phyloP scores from a whole-genome alignment of 345 rosid genomes.

The Citropsis articulata region DNA sequence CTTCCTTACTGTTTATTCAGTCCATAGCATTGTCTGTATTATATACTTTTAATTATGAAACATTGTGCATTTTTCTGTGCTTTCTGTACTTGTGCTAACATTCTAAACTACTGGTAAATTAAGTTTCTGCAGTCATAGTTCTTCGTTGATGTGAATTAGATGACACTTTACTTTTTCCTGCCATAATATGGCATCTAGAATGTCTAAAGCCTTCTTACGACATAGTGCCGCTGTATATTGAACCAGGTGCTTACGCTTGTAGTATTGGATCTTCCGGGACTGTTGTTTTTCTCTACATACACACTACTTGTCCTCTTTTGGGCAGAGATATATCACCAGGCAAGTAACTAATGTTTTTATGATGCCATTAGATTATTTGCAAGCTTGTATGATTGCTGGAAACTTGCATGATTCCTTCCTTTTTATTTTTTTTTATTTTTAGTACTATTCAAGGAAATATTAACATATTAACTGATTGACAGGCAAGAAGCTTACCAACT shows the following conservation, averaged over 20 bases:
- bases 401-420: not conserved
- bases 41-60: not conserved
- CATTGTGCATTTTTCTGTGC: not conserved
- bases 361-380: not conserved
- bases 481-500: slow-evolving; percentile 97
- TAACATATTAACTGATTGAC: slow-evolving; percentile 29
- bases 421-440: not conserved
- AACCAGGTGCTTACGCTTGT: slow-evolving; percentile 63
- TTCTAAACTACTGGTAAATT: not conserved
- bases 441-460: slow-evolving; percentile 5
- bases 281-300: slow-evolving; percentile 88
- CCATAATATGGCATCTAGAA: not conserved
- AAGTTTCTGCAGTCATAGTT: not conserved
- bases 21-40: not conserved
- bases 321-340: slow-evolving; percentile 99
- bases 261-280: slow-evolving; percentile 83
- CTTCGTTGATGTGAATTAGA: not conserved
- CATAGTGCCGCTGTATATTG: slow-evolving; percentile 16
- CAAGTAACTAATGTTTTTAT: slow-evolving; percentile 24
- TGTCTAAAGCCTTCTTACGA: slow-evolving; percentile 11
- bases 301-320: slow-evolving; percentile 92
- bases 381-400: not conserved
- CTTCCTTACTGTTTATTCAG: not conserved
- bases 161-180: not conserved
- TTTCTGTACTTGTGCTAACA: not conserved